Evolutionary conservation across 306 rosid genomes (phyloP), one percentile per base, ranked within the genome.

Genomic region (Delonix regia): DNA sequence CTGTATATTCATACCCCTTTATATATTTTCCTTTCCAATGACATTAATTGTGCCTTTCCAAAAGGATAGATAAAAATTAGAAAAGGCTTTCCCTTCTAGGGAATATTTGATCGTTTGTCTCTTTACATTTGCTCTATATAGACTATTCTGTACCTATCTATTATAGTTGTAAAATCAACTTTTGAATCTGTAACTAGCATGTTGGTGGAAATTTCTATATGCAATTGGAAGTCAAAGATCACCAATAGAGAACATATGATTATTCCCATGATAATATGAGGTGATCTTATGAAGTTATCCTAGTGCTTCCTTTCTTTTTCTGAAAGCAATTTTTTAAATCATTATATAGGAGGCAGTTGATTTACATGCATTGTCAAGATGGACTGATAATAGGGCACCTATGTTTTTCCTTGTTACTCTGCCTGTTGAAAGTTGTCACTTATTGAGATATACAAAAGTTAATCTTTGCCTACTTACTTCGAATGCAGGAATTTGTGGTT

Each of bases 401-500:
- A 10, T 56, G 34, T 56, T 56, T 56, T 56, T 38, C 33, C 65
- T 71, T 25, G 38, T 70, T 73, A 44, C 52, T 66, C 51, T 59
- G 28, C 21, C 71, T 68, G 19, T 44, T 55, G 57, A 28, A 22
- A 61, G 42, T 77, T 71, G 36, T 19, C 56, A 61, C 63, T 51
- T 21, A 71, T 18, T 55, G 51, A 49, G 62, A 28, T 44, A 36
- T 53, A 68, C 47, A 7, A 38, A 24, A 63, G 47, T 41, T 49
- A 38, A 74, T 34, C 1, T 70, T 70, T 71, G 10, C 24, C n/a
- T 42, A 16, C 49, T 38, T 13, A 3, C 61, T 64, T 39, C 15
- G 51, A 45, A 10, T 78, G 79, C 65, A 95, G 99, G 99, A 95
- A 81, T 95, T 92, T 71, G 99, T 86, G 79, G 98, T 95, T 79